Base-by-base conservation (phyloP, 2,329 filamentous ascomycete species). In the Rutstroemia sp. region DNA sequence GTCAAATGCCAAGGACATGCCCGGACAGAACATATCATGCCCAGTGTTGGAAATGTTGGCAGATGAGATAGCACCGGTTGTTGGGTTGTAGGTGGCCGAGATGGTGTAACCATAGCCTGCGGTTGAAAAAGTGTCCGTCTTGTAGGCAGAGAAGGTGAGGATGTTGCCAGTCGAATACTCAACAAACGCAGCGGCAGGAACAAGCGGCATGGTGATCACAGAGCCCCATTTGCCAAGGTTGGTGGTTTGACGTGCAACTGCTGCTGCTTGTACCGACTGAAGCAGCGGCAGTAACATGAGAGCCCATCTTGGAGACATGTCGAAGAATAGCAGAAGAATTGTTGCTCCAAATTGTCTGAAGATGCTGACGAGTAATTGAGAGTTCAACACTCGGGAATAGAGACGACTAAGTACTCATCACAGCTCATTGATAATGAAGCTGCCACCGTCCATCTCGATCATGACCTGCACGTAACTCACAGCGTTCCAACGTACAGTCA, bases 81-180 rank as follows among this genome's bases (percentile, higher is more conserved):
- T 52, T 19, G 66, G 66, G 58, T 71, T 63, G 50, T 67, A 72
- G n/a, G 64, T 65, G 6, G 66, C 67, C 7, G 68, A 68, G 19
- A 67, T 59, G 1, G 71, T 72, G 12, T 63, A 60, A 3, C 69
- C 69, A 56, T 34, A 34, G 30, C 46, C 45, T 10, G 23, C 5
- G 4, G 10, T 41, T 34, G 25, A 48, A 51, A 55, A 63, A 5
- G 49, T 27, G n/a, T 52, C 44, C 12, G 34, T n/a, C 2, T 21
- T 39, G n/a, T 49, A 60, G 12, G 61, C 54, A 10, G 62, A 48
- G 19, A 56, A 64, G 1, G 58, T 59, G 7, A 59, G 38, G 9
- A 64, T 57, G 8, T 59, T 59, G 23, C 61, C 58, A 5, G 52
- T 55, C 6, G 42, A 47, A n/a, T 52, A 47, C 4, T 59, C 38